Conservation (phyloP, 75 land plant species). For the Cunninghamia lanceolata region DNA sequence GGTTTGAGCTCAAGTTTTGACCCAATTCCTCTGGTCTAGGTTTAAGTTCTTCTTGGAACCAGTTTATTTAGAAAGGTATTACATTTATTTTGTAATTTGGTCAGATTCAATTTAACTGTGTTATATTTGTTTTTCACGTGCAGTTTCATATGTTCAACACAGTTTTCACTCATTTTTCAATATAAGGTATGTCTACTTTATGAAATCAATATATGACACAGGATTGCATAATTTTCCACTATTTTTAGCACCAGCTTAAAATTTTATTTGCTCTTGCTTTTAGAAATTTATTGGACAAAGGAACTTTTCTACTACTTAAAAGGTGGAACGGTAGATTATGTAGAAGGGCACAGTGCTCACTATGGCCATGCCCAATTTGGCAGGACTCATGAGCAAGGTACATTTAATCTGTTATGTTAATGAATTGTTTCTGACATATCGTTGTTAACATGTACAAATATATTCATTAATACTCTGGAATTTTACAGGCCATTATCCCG, state of each 20-base stretch:
- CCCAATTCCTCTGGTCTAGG: not conserved
- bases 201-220: not conserved
- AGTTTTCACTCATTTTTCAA: too few species aligned
- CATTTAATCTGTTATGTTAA: not conserved
- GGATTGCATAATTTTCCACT: not conserved
- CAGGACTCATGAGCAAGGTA: slow-evolving; percentile 68
- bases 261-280: not conserved
- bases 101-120: not conserved
- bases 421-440: not conserved
- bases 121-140: not conserved
- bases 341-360: slow-evolving; percentile 73
- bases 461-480: not conserved
- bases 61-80: not conserved
- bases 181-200: too few species aligned
- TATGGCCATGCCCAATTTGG: slow-evolving; percentile 85
- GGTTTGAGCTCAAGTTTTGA: not conserved
- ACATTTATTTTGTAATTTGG: not conserved
- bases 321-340: slow-evolving; percentile 93
- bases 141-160: not conserved
- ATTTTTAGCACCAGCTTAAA: not conserved
- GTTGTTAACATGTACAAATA: slow-evolving; percentile 9
- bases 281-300: slow-evolving; percentile 55
- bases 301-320: slow-evolving; percentile 94
- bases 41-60: not conserved
- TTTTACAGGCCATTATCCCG: too few species aligned